Base-by-base conservation (phyloP, 345 rosid species). In the Corchorus olitorius region DNA sequence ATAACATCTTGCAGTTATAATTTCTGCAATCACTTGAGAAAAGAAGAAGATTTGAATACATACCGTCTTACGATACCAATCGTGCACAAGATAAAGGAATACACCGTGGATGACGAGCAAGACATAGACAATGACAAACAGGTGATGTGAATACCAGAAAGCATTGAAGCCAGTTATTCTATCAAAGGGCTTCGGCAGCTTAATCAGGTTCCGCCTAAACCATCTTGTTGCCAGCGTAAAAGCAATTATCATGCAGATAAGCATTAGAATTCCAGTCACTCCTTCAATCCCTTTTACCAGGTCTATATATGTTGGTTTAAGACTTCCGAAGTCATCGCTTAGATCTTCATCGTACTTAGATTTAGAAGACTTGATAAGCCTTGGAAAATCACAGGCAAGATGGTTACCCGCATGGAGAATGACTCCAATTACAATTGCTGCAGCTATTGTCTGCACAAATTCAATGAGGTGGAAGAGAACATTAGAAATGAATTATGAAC, bases 131-230 rank as follows among this genome's bases (percentile, higher is more conserved):
- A 87, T 12, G 56, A 89, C 84, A 74, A 95, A 88, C 17, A 95
- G 81, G 80, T 95, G 98, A 85, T 95, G 99, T 15, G 99, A 95
- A 79, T 95, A 95, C 99, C 99, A 95, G 77, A 95, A 95, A 49
- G 99, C 97, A 70, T 95, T 95, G 86, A 87, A 95, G 72, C 99
- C 99, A 9, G 99, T 95, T 55, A 93, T 78, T 81, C 96, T 92
- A 77, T 95, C 93, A 43, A 95, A 93, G 17, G 99, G 98, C 80
- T 88, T 93, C 6, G 98, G 99, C 19, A 93, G 83, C 79, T 89
- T 92, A 71, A 91, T 83, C 5, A 87, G 87, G 81, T 87, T 93
- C 16, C 93, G 78, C 76, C 99, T 86, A 83, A 90, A 92, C 90
- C 91, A 87, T 70, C 86, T 70, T 43, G 94, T 92, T n/a, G 99